Percentiles rank a stretch among this genome's conserved stretches.
phyloP scores from a whole-genome alignment of 2,329 filamentous ascomycete species.

The Rasamsonia emersonii region DNA sequence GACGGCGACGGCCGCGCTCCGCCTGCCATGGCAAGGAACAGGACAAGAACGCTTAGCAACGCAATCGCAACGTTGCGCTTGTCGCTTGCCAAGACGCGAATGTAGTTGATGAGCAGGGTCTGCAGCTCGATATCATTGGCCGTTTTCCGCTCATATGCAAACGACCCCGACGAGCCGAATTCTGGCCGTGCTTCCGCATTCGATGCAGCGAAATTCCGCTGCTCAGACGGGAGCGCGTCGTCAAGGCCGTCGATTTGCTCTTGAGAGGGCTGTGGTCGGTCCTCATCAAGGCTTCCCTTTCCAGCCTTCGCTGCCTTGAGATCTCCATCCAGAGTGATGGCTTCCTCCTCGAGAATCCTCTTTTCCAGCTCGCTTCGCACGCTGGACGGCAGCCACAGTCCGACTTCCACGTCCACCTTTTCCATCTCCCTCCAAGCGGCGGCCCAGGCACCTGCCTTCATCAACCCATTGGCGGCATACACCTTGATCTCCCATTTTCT shows the following conservation, averaged over 20 bases:
- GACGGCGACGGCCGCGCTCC: not conserved
- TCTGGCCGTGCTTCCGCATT: constrained; percentile 5
- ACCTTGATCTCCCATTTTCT: constrained; percentile 64
- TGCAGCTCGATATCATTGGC: constrained; percentile 41
- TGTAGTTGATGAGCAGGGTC: constrained; percentile 45
- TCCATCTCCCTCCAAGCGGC: constrained; percentile 98
- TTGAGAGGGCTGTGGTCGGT: constrained; percentile 8
- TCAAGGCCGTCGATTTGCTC: constrained; percentile 15
- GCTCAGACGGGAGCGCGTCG: constrained; percentile 1
- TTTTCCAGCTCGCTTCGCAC: constrained; percentile 43
- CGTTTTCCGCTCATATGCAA: constrained; percentile 4
- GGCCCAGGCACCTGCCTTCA: constrained; percentile 84
- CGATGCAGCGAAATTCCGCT: constrained; percentile 3
- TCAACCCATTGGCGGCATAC: constrained; percentile 89
- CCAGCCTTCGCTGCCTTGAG: constrained; percentile 11
- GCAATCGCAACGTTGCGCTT: constrained; percentile 45
- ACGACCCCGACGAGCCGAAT: constrained; percentile 1
- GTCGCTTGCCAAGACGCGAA: constrained; percentile 45
- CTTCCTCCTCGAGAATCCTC: constrained; percentile 34
- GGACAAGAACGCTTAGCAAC: constrained; percentile 35
- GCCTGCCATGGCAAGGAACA: constrained; percentile 31
- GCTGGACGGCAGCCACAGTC: constrained; percentile 55
- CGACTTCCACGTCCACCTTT: constrained; percentile 87
- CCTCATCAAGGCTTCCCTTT: constrained; percentile 6
- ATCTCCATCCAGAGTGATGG: constrained; percentile 13